phyloP scores from a whole-genome alignment of 257 asterid species.

The Solanum pennellii region DNA sequence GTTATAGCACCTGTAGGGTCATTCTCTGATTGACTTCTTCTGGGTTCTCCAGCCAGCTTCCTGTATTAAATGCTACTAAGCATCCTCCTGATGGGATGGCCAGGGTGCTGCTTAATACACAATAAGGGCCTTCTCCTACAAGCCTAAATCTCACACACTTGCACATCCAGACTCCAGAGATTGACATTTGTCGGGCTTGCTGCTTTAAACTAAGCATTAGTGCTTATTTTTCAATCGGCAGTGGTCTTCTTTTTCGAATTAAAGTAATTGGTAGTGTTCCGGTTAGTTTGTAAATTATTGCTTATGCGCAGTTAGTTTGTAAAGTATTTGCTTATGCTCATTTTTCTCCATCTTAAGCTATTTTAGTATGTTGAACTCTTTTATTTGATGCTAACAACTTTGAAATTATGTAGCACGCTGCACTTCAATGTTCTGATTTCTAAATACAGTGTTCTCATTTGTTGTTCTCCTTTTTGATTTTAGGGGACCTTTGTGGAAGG shows the following conservation, averaged over 20 bases:
- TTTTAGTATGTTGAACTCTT: neutral
- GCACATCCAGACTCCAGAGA: neutral
- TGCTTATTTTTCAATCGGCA: neutral
- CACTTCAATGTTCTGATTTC: neutral
- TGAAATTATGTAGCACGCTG: neutral
- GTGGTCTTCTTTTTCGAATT: neutral
- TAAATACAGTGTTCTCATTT: neutral
- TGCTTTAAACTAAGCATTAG: neutral
- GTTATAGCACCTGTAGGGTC: neutral
- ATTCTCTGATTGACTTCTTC: neutral
- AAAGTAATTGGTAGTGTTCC: neutral
- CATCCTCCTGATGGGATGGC: neutral
- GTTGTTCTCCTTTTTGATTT: neutral
- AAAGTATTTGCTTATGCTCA: neutral
- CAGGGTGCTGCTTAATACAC: neutral
- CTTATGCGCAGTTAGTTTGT: neutral
- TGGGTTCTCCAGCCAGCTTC: neutral
- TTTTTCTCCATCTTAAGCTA: neutral
- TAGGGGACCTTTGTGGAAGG: slow-evolving; percentile 99
- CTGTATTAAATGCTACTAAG: neutral
- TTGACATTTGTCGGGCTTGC: neutral
- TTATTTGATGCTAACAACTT: neutral
- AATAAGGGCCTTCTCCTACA: neutral
- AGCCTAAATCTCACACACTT: neutral
- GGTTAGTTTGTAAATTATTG: neutral